Percentiles rank a stretch among this genome's conserved stretches.
These are phyloP conservation scores for Lachnellula subtilissima DNA, from an alignment of 2,329 filamentous ascomycete genomes.

Conservation along the genomic window DNA sequence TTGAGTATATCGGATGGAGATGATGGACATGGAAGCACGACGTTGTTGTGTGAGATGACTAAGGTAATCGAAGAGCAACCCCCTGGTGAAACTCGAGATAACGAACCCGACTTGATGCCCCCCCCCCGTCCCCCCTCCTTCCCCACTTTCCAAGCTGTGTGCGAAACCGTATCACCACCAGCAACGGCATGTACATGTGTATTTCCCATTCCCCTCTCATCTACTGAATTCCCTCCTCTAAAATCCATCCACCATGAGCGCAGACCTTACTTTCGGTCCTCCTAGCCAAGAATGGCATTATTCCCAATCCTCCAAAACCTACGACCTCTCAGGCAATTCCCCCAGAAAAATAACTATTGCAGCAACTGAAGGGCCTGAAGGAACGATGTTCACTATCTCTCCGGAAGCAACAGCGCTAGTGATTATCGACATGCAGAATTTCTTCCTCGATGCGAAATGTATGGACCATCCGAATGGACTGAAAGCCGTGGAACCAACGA, in stretches of 20 bases:
- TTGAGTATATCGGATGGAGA: no score
- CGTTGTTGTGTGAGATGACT: no score
- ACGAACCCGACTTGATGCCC: no score
- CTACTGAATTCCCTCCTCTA: not conserved
- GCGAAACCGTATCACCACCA: no score
- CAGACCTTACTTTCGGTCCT: conserved; percentile 17
- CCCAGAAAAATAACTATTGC: conserved; percentile 19
- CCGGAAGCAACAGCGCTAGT: conserved; percentile 42
- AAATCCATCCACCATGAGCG: conserved; percentile 4
- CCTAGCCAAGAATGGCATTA: conserved; percentile 18
- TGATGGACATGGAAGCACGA: no score
- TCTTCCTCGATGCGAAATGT: conserved; percentile 42
- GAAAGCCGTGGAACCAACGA: conserved; percentile 38
- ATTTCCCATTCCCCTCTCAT: no score
- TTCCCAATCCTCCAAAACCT: conserved; percentile 13
- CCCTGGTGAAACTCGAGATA: no score
- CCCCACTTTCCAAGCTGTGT: no score
- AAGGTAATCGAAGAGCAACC: no score
- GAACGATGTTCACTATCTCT: conserved; percentile 35
- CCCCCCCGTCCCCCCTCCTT: no score
- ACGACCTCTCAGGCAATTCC: conserved; percentile 15
- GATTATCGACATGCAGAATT: conserved; percentile 51
- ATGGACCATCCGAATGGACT: conserved; percentile 38
- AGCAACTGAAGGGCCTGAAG: conserved; percentile 28
- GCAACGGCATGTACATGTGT: no score